phyloP scores from a whole-genome alignment of 139 green algal species.

The Micractinium conductrix region DNA sequence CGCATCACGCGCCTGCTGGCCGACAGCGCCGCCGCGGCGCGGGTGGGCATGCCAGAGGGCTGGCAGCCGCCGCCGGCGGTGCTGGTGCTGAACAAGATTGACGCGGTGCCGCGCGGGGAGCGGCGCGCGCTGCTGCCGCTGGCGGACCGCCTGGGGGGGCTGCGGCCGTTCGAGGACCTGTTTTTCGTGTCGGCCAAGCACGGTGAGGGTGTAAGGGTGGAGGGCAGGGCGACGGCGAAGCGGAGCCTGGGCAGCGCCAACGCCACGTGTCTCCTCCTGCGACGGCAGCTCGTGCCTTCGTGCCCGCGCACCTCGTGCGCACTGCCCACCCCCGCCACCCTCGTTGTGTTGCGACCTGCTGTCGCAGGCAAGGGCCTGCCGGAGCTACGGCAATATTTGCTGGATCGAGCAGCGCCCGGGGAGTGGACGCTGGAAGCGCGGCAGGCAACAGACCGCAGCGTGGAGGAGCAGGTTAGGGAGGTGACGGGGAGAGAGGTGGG shows the following conservation, averaged over 20 bases:
- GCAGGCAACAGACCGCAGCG: constrained; percentile 36
- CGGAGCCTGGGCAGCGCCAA: too few species aligned
- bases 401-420: constrained; percentile 24
- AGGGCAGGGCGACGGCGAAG: too few species aligned
- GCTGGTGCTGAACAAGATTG: constrained; percentile 69
- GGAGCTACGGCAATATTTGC: constrained; percentile 13
- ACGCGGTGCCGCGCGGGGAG: constrained; percentile 26
- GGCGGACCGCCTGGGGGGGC: constrained; percentile 3
- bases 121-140: constrained; percentile 17
- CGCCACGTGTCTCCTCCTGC: too few species aligned
- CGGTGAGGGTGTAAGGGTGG: too few species aligned
- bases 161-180: constrained; percentile 34
- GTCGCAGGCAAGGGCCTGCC: constrained; percentile 29
- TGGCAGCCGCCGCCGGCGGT: not conserved
- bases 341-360: not conserved
- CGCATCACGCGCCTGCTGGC: constrained; percentile 44
- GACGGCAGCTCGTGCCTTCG: too few species aligned
- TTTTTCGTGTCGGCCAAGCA: constrained; percentile 34
- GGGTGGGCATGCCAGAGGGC: not conserved
- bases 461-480: constrained; percentile 33
- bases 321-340: too few species aligned
- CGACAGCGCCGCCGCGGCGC: constrained; percentile 3
- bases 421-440: constrained; percentile 39
- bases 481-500: not conserved
- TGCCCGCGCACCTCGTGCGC: too few species aligned